Base-by-base conservation (phyloP, 805 yeast species). In the Monosporozyma siamensis region DNA sequence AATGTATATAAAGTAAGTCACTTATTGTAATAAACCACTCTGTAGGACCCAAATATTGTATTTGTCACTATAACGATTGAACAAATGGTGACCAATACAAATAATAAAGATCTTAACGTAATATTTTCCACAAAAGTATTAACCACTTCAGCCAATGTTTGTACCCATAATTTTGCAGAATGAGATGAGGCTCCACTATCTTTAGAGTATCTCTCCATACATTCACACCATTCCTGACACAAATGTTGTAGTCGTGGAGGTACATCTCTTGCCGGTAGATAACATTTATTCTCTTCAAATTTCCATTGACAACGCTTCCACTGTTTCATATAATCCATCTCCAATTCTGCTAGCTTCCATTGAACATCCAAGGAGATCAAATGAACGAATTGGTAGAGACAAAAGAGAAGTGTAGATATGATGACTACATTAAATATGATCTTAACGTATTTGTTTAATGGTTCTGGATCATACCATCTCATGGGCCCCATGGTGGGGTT, bases 231-330 rank as follows among this genome's bases (percentile, higher is more conserved):
- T 27, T 69, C 70, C 27, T 71, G 67, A 61, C 98, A 90, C 11
- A 75, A 65, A 2, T 64, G 61, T 51, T 82, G 92, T 14, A 87
- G 59, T 0, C 86, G 88, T 0, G 95, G 95, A 0, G 95, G 95
- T 0, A 79, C 89, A n/a, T 35, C 38, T 11, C 90, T 66, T 37
- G 54, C 51, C 3, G 69, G 78, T 4, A 76, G 74, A 2, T 75
- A 69, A 58, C 98, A 90, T 49, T 80, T 75, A 61, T 90, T 89
- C 23, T 78, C 61, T 11, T 72, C 59, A 55, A 82, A 90, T 11
- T 35, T 23, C 22, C 18, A 35, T 35, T 35, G 38, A 25, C 38
- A 35, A 12, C 25, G 38, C 17, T 22, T 24, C 21, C 23, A 15
- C 11, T 35, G 32, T 15, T 29, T 29, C 32, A 29, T 35, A 10